Evolutionary conservation across 1,139 yeast genomes (phyloP), one percentile per base, ranked within the genome.

Genomic region (Hemisphaericaspora lyxosophila): DNA sequence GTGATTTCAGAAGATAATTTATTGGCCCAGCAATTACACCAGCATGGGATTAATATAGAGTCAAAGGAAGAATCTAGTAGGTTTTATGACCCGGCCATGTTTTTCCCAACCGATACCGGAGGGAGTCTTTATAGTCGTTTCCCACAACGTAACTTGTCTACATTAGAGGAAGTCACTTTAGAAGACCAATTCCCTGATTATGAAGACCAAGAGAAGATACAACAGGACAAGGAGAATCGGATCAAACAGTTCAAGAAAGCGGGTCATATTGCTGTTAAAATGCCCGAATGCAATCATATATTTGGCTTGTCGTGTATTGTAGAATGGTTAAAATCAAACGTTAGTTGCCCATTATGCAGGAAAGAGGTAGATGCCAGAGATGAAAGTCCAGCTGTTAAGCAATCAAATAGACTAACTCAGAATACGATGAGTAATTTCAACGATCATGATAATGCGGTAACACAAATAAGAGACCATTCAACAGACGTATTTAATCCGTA

Each of bases 261-360:
- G 5, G 60, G 60, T 5, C 76, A 70, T 46, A 48, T 56, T 1
- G 68, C 75, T 0, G 75, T 69, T n/a, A 57, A 60, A 34, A 68
- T 70, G 69, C 75, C 75, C 2, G 56, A 55, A 34, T 70, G 76
- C 47, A 57, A 60, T 11, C 76, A 70, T 47, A 48, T 68, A 0
- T 70, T 70, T 46, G 76, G 76, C 7, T 59, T 61, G 42, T 50
- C 65, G 7, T 70, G 76, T 48, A 66, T 70, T 19, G 54, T 67
- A 4, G 75, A 69, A 42, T 70, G 76, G 76, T 51, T 70, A 26
- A 61, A 62, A 43, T 51, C 54, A 29, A 63, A 67, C 46, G 72
- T 65, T 5, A 67, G 70, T 45, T 70, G 76, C 49, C 76, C 76
- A 7, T 54, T 70, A 33, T 70, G 76, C 41, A 55, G 76, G n/a